phyloP scores from a whole-genome alignment of 257 asterid genomes.

The Dorcoceras hygrometricum region DNA sequence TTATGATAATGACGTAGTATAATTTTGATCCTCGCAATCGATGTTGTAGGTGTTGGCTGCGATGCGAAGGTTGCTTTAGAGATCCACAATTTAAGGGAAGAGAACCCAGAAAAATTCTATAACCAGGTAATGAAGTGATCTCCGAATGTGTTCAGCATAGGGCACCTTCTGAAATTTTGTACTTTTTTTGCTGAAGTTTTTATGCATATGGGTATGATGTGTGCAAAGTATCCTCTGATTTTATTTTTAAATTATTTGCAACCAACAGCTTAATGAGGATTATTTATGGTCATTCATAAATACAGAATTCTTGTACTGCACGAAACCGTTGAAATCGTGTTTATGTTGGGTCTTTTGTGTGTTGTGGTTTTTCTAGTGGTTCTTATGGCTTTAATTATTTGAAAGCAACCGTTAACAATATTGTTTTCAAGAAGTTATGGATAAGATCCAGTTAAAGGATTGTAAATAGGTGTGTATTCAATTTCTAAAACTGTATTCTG shows the following conservation, averaged over 20 bases:
- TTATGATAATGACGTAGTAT: background rate
- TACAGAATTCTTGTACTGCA: background rate
- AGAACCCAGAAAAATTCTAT: slow-evolving; percentile 97
- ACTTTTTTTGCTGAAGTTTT: slow-evolving; percentile 4
- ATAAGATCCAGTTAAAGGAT: slow-evolving; percentile 7
- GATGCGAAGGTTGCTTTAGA: slow-evolving; percentile 99
- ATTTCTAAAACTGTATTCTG: background rate
- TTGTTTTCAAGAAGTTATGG: slow-evolving; percentile 10
- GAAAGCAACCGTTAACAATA: background rate
- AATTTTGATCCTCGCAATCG: slow-evolving; percentile 18
- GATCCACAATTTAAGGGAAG: slow-evolving; percentile 95
- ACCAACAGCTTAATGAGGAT: background rate
- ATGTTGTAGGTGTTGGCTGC: slow-evolving; percentile 87
- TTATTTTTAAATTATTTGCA: slow-evolving; percentile 4
- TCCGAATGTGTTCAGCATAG: background rate
- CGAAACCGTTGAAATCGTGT: background rate
- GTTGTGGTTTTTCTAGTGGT: background rate
- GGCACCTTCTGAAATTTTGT: slow-evolving; percentile 8
- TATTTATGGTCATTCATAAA: background rate
- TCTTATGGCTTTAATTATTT: slow-evolving; percentile 1
- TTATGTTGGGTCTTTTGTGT: background rate
- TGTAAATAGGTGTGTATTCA: slow-evolving; percentile 3
- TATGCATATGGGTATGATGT: background rate
- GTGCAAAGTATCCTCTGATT: background rate
- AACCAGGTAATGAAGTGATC: slow-evolving; percentile 62